A percentile compares a stretch with the other conserved stretches of the same genome.
These are phyloP conservation scores for Nakazawaea populi DNA, from an alignment of 805 yeast species.

Conservation along the genomic window DNA sequence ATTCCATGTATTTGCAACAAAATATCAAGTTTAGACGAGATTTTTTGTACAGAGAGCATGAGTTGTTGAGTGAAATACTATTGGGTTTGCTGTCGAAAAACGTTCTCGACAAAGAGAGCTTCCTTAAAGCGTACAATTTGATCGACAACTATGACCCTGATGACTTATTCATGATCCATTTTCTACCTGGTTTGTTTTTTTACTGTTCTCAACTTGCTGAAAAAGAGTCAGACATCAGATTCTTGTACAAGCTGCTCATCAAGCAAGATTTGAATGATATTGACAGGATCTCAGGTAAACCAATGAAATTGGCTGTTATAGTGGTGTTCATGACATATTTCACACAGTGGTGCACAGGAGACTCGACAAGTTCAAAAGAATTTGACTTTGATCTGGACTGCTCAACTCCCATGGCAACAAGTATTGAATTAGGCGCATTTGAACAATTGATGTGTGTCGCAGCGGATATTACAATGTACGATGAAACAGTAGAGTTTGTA, in stretches of 20 bases:
- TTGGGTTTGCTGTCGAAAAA: conserved; percentile 42
- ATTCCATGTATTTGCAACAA: conserved; percentile 38
- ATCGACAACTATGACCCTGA: conserved; percentile 45
- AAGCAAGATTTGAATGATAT: conserved; percentile 26
- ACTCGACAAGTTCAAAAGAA: conserved; percentile 32
- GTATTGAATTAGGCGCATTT: conserved; percentile 61
- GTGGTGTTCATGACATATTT: conserved; percentile 51
- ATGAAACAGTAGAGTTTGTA: conserved; percentile 30
- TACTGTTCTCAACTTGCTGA: conserved; percentile 34
- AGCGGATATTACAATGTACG: conserved; percentile 46
- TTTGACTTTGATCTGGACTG: conserved; percentile 52
- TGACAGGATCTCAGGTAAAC: conserved; percentile 38
- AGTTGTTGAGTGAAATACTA: conserved; percentile 59
- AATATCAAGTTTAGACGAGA: conserved; percentile 53
- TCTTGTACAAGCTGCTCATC: conserved; percentile 30
- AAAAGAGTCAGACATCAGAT: conserved; percentile 29
- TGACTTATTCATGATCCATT: conserved; percentile 61
- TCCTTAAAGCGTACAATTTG: conserved; percentile 36
- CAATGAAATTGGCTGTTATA: conserved; percentile 42
- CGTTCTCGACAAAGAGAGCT: conserved; percentile 25
- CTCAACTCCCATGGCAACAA: conserved; percentile 51
- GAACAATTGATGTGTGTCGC: conserved; percentile 59
- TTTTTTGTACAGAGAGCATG: conserved; percentile 63
- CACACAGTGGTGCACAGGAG: conserved; percentile 61
- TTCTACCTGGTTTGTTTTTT: conserved; percentile 51